phyloP scores from a whole-genome alignment of 78 protist genomes.

The Cavenderia fasciculata region DNA sequence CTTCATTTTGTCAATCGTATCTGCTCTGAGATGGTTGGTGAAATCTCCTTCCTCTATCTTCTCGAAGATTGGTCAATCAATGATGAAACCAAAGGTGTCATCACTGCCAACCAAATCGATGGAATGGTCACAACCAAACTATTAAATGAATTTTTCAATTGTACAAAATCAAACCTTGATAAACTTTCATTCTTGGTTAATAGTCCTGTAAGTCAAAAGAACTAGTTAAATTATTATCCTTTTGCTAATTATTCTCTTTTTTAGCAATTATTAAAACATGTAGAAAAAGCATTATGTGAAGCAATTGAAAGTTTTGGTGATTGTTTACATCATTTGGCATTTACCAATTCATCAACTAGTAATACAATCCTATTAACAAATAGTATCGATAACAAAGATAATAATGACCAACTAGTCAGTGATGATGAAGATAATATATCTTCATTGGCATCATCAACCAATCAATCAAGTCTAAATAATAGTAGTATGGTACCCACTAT shows the following conservation, averaged over 20 bases:
- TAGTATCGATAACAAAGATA: neutral
- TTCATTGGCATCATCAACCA: too few species aligned
- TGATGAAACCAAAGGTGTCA: slow-evolving; percentile 11
- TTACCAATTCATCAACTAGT: neutral
- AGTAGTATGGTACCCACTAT: too few species aligned
- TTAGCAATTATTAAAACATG: slow-evolving; percentile 9
- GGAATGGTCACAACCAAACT: slow-evolving; percentile 67
- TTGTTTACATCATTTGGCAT: slow-evolving; percentile 56
- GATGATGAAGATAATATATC: neutral
- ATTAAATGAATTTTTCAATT: slow-evolving; percentile 31
- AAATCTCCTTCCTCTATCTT: slow-evolving; percentile 64
- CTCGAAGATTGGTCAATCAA: slow-evolving; percentile 51
- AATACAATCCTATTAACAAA: neutral
- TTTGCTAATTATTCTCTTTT: too few species aligned
- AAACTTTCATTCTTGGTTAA: slow-evolving; percentile 21
- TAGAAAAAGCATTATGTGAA: slow-evolving; percentile 51
- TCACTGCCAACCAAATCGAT: slow-evolving; percentile 47
- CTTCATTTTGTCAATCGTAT: slow-evolving; percentile 53
- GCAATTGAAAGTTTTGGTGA: slow-evolving; percentile 71
- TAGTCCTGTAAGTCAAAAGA: slow-evolving; percentile 4
- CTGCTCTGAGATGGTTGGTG: slow-evolving; percentile 71
- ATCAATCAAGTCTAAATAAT: too few species aligned
- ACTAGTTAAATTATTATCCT: neutral
- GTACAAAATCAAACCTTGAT: neutral
- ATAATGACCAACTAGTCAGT: neutral